Evolutionary conservation across 768 basidiomycete genomes (phyloP), one percentile per base, ranked within the genome.

Genomic region (Terana coerulea): DNA sequence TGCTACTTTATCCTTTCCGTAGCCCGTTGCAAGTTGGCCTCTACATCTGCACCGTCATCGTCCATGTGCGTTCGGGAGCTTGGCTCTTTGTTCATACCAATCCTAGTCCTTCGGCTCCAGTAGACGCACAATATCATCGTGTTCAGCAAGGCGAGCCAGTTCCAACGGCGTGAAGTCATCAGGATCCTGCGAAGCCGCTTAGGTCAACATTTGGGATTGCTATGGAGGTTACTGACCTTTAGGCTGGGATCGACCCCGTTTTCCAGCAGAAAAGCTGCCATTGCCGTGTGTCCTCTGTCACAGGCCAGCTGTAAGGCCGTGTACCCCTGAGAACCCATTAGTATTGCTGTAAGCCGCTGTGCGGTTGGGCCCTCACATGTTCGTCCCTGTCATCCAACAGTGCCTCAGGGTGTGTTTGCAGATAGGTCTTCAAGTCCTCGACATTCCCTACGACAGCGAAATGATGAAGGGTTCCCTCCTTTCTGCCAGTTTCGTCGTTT

Each of bases 241-340:
- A 88, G 68, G 28, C 67, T 66, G 37, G 61, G 65, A 59, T 91
- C 80, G 5, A 86, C 92, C 3, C 89, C 91, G 45, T 73, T 70
- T 19, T 72, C 59, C 17, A 94, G 63, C 34, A 97, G 67, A 4
- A 83, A 50, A 56, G 75, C 68, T 1, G 88, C 86, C 2, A 79
- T 69, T 0, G 73, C 71, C 6, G 72, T 49, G 59, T 83, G 75
- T 1, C 94, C 94, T 61, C 93, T 74, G 66, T 97, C 94, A 24
- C 84, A 81, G 4, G 94, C 93, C 0, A 95, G 74, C 60, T 97
- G 94, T 17, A 97, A 68, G 7, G 93, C 77, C 0, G 92, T 90
- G 64, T 92, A 93, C 30, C 91, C 93, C 94, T 97, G 60, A 41
- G 45, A 49, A 52, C 47, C 37, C 8, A 40, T 49, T 17, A 47